Evolutionary conservation across 352 stramenopile species (phyloP), one percentile per base, ranked within the genome.

Genomic region (Globisporangium megalacanthum): DNA sequence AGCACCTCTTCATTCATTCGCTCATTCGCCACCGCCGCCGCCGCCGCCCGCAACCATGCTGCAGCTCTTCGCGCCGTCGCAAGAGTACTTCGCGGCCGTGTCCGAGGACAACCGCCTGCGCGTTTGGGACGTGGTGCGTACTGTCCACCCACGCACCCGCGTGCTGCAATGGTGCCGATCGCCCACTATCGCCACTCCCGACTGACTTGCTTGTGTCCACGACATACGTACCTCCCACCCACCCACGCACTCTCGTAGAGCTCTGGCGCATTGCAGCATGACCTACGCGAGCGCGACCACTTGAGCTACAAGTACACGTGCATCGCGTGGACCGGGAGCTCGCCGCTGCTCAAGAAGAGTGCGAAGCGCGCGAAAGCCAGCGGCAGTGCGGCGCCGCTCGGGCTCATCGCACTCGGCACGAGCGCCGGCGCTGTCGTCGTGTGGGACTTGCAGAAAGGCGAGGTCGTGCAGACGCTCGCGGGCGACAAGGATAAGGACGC

Each of bases 261-360:
- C 47, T 81, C 76, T 3, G 79, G 82, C 33, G 60, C 73, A 33
- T 58, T 94, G 56, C 72, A 84, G 52, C 77, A 85, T 64, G 85
- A 94, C 55, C 69, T 92, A 15, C 86, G 86, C 60, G 82, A 94
- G 69, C 78, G 81, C 49, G 82, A 94, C 61, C 82, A 94, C 66
- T 69, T 92, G 41, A 89, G 67, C 61, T 92, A 92, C 77, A 85
- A 79, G 46, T 92, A 89, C 70, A 94, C 82, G 46, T 73, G 72
- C 58, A 63, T 88, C 31, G 75, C 82, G 15, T 94, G 84, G 84
- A 77, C 78, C 25, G 72, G 79, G 33, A 62, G 52, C 29, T 70
- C 70, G 35, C 61, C 62, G n/a, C 57, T 69, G 65, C 56, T 72
- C 35, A 72, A 74, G 57, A 46, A 61, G n/a, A 45, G 52, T 17